Base-by-base conservation (phyloP, 176 grass and related monocot species). In the Ananas comosus region DNA sequence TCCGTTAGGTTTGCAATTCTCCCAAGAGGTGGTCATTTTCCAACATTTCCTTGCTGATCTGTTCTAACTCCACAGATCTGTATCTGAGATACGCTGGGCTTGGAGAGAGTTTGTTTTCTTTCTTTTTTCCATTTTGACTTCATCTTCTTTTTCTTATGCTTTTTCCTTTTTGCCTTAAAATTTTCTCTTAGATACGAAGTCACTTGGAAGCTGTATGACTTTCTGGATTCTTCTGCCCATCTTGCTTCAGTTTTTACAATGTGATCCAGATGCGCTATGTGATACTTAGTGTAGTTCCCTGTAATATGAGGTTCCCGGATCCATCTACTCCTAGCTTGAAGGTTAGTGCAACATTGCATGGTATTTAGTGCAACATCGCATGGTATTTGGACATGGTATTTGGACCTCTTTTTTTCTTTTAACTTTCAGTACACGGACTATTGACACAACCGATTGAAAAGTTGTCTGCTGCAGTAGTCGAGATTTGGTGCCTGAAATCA, bases 231-330 rank as follows among this genome's bases (percentile, higher is more conserved):
- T 81, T 97, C 50, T 97, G 89, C 17, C 89, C 92, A 51, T 97
- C 89, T 63, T 86, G 92, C 84, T 92, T 97, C 63, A 92, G 84
- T 85, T 92, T 97, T 70, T 97, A 86, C 85, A 86, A 97, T 77
- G 86, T 92, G 71, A 97, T 97, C 77, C 93, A 97, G 65, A 89
- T 97, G 89, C 93, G 93, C 63, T 92, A 97, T 74, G 86, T 97
- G 64, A 97, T 97, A 81, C 86, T 97, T 64, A 90, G 93, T 80
- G 93, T 86, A 19, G 92, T 92, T 73, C 93, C 93, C 56, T 86
- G 84, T 28, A 92, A 90, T 25, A 97, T 97, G 93, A 92, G 93
- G 73, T 89, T 97, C 81, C 93, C 93, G 16, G 89, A 92, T 74
- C 93, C 89, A 48, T 97, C 93, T 56, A 97, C 93, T 68, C 89